phyloP scores from a whole-genome alignment of 768 basidiomycete genomes.

The Mycena maculata region DNA sequence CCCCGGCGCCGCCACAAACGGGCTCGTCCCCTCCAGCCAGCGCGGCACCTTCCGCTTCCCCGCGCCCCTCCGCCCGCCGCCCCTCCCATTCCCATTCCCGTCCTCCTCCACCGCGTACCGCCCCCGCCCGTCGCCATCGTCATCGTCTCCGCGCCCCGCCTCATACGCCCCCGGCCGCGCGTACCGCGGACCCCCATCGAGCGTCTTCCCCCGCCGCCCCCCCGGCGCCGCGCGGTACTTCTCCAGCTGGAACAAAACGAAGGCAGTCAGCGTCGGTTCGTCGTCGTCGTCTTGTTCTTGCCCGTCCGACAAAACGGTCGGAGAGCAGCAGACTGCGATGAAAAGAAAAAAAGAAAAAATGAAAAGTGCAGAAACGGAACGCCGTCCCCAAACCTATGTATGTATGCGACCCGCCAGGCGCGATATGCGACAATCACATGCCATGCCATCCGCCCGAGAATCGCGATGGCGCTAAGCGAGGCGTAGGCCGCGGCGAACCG shows the following conservation, averaged over 20 bases:
- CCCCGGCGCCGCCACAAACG: constrained; percentile 48
- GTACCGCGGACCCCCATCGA: constrained; percentile 32
- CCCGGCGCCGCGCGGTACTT: constrained; percentile 21
- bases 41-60: constrained; percentile 44
- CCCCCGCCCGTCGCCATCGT: neutral
- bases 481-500: no score
- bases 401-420: no score
- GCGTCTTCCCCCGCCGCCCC: constrained; percentile 2
- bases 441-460: no score
- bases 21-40: constrained; percentile 55
- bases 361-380: neutral
- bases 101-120: constrained; percentile 24
- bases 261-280: constrained; percentile 63
- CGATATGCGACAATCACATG: no score
- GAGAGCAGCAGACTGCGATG: no score
- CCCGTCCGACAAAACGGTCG: no score
- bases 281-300: no score
- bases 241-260: constrained; percentile 43
- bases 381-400: no score
- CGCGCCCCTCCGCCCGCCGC: constrained; percentile 21
- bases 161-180: constrained; percentile 17
- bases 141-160: neutral
- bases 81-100: neutral
- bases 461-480: no score
- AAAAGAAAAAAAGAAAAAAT: constrained; percentile 19